Evolutionary conservation across 2,329 filamentous ascomycete genomes (phyloP).

Genomic region (Zopfia rhizophila): DNA sequence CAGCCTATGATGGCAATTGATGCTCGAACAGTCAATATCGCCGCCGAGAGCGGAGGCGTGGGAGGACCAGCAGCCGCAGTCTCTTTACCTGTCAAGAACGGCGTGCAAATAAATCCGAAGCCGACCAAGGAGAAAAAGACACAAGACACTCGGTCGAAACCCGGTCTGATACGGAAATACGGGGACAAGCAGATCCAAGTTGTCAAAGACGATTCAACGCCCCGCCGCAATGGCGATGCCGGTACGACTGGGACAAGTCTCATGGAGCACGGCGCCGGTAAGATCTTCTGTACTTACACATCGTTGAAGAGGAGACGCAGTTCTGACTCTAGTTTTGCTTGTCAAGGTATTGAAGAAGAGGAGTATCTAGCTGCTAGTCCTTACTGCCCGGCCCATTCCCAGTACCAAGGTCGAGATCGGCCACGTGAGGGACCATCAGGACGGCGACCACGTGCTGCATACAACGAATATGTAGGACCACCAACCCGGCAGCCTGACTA

Average conservation of each 20-base stretch:
- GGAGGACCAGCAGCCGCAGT: slow-evolving; percentile 25
- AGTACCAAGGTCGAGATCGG: no score
- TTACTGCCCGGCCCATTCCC: slow-evolving; percentile 19
- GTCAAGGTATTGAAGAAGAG: slow-evolving; percentile 1
- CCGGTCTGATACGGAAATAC: neutral
- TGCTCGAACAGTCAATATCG: slow-evolving; percentile 22
- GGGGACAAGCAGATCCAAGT: no score
- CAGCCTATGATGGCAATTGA: slow-evolving; percentile 21
- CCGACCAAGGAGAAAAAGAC: no score
- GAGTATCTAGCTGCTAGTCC: neutral
- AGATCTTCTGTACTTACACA: no score
- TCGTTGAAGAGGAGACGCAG: neutral
- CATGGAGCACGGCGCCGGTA: neutral
- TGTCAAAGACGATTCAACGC: neutral
- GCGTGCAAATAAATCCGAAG: neutral
- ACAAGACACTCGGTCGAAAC: no score
- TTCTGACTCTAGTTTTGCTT: slow-evolving; percentile 12
- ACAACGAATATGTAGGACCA: neutral
- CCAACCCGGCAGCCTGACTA: slow-evolving; percentile 1
- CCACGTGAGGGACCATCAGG: neutral
- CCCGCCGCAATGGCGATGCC: neutral
- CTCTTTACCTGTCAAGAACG: slow-evolving; percentile 14
- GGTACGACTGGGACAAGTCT: neutral
- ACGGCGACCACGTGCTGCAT: neutral
- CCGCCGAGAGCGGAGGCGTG: slow-evolving; percentile 23